Conservation (phyloP, 331 rosid genomes). For the Ulmus americana region DNA sequence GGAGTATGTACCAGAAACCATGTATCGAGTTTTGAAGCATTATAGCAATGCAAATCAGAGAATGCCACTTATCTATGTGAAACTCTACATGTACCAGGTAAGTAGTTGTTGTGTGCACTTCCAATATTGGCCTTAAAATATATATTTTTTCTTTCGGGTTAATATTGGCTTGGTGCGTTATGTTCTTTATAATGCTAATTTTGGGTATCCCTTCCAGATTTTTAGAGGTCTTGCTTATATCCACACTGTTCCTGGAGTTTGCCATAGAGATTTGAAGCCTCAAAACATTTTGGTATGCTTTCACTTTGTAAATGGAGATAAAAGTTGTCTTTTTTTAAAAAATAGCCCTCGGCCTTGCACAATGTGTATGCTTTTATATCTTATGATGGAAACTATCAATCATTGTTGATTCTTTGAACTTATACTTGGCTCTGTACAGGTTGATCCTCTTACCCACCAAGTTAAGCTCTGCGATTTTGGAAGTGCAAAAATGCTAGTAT, state of each 20-base stretch:
- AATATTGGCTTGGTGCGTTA: background rate
- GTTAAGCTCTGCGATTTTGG: conserved; percentile 97
- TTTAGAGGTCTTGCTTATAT: conserved; percentile 91
- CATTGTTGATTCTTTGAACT: conserved; percentile 23
- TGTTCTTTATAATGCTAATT: conserved; percentile 12
- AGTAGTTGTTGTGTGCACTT: conserved; percentile 16
- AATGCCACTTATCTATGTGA: conserved; percentile 82
- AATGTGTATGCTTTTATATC: too few relatives aligned
- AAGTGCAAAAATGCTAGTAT: conserved; percentile 91
- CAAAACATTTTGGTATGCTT: conserved; percentile 81
- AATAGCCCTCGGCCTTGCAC: background rate
- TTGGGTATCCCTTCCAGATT: conserved; percentile 45
- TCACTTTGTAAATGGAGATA: conserved; percentile 14
- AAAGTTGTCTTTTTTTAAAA: background rate
- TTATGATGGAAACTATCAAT: background rate
- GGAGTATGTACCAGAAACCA: conserved; percentile 94
- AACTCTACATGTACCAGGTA: conserved; percentile 94
- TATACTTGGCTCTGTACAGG: conserved; percentile 43
- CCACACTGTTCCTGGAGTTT: conserved; percentile 84
- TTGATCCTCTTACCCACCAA: conserved; percentile 92
- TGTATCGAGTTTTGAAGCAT: conserved; percentile 78
- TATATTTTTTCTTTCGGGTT: too few relatives aligned
- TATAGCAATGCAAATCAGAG: conserved; percentile 73
- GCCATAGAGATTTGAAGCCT: conserved; percentile 96
- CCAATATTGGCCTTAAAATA: background rate